Conservation (phyloP, 2,329 filamentous ascomycete species). For the Pseudogymnoascus sp. region DNA sequence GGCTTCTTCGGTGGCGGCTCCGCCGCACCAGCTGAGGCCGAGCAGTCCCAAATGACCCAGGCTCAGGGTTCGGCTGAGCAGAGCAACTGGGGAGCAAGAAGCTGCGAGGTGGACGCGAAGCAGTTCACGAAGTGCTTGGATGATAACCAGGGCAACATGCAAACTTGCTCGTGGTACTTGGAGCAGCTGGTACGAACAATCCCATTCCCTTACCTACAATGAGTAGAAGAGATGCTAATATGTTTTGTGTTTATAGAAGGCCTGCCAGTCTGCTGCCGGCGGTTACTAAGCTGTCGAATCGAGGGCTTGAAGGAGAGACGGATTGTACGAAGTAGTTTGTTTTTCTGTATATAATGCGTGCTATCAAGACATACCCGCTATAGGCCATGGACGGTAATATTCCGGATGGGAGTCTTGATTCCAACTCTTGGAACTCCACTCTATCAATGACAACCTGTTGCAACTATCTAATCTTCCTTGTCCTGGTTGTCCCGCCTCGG, state of each 20-base stretch:
- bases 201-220: background rate
- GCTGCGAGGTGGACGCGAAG: slow-evolving; percentile 73
- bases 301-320: background rate
- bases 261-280: slow-evolving; percentile 71
- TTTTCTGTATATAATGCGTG: slow-evolving; percentile 9
- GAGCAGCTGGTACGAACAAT: slow-evolving; percentile 66
- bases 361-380: slow-evolving; percentile 8
- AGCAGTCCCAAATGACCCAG: slow-evolving; percentile 45
- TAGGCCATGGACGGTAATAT: slow-evolving; percentile 8
- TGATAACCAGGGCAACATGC: slow-evolving; percentile 87
- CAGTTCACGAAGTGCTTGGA: slow-evolving; percentile 96
- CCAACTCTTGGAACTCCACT: slow-evolving; percentile 6
- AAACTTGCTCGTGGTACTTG: slow-evolving; percentile 95
- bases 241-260: slow-evolving; percentile 47
- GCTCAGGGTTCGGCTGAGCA: slow-evolving; percentile 41
- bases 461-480: slow-evolving; percentile 10
- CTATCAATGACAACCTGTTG: slow-evolving; percentile 8
- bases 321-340: background rate
- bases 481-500: slow-evolving; percentile 15
- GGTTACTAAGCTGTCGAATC: slow-evolving; percentile 48
- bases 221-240: slow-evolving; percentile 25
- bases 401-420: slow-evolving; percentile 6
- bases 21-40: slow-evolving; percentile 45
- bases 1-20: slow-evolving; percentile 75
- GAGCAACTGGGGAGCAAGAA: slow-evolving; percentile 51